Evolutionary conservation across 2,329 filamentous ascomycete genomes (phyloP).

Genomic region (Claviceps monticola): DNA sequence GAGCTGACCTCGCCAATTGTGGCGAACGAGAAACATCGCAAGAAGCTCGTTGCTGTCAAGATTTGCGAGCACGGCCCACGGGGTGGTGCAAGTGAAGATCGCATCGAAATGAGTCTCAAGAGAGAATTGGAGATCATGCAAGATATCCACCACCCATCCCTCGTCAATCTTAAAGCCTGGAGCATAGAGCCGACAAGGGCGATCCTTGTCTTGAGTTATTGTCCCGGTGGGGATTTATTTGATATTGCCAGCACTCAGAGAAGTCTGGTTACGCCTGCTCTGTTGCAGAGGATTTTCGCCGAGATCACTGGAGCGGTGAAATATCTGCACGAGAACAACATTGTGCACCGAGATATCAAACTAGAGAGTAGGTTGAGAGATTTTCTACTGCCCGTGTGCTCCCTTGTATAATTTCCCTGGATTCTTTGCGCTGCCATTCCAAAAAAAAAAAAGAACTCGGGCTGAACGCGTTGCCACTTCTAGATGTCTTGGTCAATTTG

Average conservation of each 20-base stretch:
- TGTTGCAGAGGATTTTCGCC: constrained; percentile 77
- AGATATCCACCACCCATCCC: constrained; percentile 71
- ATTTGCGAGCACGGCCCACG: constrained; percentile 90
- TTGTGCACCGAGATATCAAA: constrained; percentile 96
- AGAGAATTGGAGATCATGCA: constrained; percentile 91
- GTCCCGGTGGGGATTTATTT: constrained; percentile 87
- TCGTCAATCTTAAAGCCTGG: constrained; percentile 87
- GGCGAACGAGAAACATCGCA: constrained; percentile 37
- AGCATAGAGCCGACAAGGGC: constrained; percentile 72
- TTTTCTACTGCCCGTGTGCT: background rate
- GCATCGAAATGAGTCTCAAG: constrained; percentile 86
- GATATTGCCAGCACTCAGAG: constrained; percentile 70
- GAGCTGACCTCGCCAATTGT: constrained; percentile 18
- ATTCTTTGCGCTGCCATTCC: background rate
- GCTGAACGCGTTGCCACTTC: background rate
- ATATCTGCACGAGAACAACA: constrained; percentile 72
- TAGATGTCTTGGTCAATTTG: constrained; percentile 85
- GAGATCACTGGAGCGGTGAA: constrained; percentile 75
- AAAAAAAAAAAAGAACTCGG: background rate
- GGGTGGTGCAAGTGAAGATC: constrained; percentile 82
- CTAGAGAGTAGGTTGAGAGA: constrained; percentile 58
- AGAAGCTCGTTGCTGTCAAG: constrained; percentile 84
- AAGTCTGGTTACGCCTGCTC: constrained; percentile 48
- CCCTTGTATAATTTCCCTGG: background rate
- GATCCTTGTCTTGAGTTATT: constrained; percentile 79